Evolutionary conservation across 148 eudicot species (phyloP), one percentile per base, ranked within the genome.

Genomic region (Rheum nobile): DNA sequence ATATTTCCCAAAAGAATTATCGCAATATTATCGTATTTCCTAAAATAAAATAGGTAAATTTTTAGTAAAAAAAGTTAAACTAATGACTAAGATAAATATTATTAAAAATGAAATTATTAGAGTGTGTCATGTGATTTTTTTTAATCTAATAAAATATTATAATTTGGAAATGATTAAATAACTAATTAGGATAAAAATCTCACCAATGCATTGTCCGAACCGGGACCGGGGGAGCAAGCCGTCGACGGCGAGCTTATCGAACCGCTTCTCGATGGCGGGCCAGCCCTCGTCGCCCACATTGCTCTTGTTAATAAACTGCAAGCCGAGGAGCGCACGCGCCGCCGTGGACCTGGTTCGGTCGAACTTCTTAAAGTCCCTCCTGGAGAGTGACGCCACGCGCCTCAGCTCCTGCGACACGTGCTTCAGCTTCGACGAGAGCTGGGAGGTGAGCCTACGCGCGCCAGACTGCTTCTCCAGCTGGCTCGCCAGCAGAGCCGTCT

Each of bases 181-280:
- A n/a, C n/a, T n/a, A n/a, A n/a, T n/a, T n/a, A n/a, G n/a, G n/a
- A 57, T 2, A 24, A 61, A 29, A 2, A 28, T 11, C 82, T 11
- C 42, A 86, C 89, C 89, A 5, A 86, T 83, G 81, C 89, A 86
- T 72, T 83, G 85, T 1, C 89, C 89, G 41, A 86, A 86, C 1
- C 82, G 80, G 17, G 86, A 82, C 46, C 76, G 63, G 6, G 81
- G 83, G 8, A 86, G 72, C 76, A 80, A 44, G 0, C 86, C 86
- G 54, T 84, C 83, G 39, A 80, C 83, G 11, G 79, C 71, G 47
- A 83, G 24, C 13, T 82, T 39, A 1, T 74, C 71, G 63, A 84
- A 86, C 14, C 89, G 73, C 3, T 21, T 57, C 77, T 86, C 85
- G 47, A 86, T 80, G 38, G 74, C 76, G 2, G 65, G 59, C 89